Evolutionary conservation across 2,329 filamentous ascomycete genomes (phyloP), one percentile per base, ranked within the genome.

Genomic region (Beauveria medogensis): DNA sequence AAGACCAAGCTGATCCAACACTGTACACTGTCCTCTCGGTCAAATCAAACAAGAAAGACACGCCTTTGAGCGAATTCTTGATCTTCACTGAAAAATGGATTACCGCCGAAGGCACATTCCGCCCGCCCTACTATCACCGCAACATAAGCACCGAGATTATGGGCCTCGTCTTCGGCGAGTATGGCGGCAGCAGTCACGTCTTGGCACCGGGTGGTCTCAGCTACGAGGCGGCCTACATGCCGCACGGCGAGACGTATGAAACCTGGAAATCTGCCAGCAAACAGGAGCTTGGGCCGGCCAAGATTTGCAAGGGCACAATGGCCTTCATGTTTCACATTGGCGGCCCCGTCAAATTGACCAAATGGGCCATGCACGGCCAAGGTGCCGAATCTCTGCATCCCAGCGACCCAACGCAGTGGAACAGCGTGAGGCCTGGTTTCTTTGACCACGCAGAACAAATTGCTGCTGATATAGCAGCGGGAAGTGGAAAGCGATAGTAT

Each of bases 81-180:
- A 83, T 86, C 70, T 89, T 89, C 70, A 83, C 84, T 0, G 85
- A 86, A 0, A 78, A 84, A 20, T 89, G 86, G 86, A 78, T 85
- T 16, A 82, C 87, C 1, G 79, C 81, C 0, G 80, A 82, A 52
- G 78, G 80, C 62, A 87, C 85, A 0, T 88, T 86, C 73, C 78
- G 85, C 0, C 83, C 83, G 1, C 85, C 86, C 0, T 88, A 85
- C 72, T 89, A 87, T 69, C 85, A 88, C 69, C 77, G 83, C 51
- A 85, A 85, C 68, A 78, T 77, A 44, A 82, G 81, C 34, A 78
- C 79, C 0, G 82, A 85, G 66, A 75, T 84, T 60, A 82, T 83
- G 80, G 81, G 81, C 1, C 72, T 83, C 24, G 76, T 82, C 44
- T 73, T 72, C 12, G 74, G 75, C 7, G 64, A 65, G 10, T 73